These are phyloP conservation scores for Talaromyces thailandensis DNA, from an alignment of 495 filamentous ascomycete genomes.

Conservation along the genomic window DNA sequence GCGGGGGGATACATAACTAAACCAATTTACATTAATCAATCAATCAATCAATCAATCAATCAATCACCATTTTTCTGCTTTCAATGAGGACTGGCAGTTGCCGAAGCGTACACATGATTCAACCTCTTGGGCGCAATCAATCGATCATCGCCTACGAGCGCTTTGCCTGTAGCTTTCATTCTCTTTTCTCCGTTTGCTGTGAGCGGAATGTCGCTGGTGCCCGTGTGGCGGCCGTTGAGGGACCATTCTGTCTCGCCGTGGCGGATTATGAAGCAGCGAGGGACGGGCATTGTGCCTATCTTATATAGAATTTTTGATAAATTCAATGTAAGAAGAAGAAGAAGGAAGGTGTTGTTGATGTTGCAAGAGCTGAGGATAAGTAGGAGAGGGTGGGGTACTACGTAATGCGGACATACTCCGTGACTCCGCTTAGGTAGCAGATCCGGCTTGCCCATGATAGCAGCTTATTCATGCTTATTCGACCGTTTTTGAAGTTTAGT, in stretches of 20 bases:
- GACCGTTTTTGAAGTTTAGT: not conserved
- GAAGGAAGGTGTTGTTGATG: not conserved
- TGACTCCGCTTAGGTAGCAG: too few relatives aligned
- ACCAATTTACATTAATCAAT: not conserved
- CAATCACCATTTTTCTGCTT: not conserved
- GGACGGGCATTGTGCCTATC: constrained; percentile 42
- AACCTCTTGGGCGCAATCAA: constrained; percentile 79
- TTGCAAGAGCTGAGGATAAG: not conserved
- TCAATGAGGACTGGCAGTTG: not conserved
- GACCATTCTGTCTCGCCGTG: constrained; percentile 98
- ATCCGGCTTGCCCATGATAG: not conserved
- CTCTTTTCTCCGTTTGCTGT: constrained; percentile 82
- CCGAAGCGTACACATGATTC: constrained; percentile 51
- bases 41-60: not conserved
- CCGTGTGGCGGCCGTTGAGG: constrained; percentile 84
- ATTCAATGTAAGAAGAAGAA: too few relatives aligned
- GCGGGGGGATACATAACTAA: constrained; percentile 76
- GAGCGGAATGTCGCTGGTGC: constrained; percentile 74
- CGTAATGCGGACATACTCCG: not conserved
- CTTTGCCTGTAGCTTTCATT: constrained; percentile 69
- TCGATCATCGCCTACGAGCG: constrained; percentile 74
- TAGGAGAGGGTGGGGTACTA: not conserved
- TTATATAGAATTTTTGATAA: too few relatives aligned
- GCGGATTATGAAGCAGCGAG: constrained; percentile 85
- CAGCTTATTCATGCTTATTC: not conserved